Conservation (phyloP, 2,329 filamentous ascomycete genomes). For the Dactylellina sp. region DNA sequence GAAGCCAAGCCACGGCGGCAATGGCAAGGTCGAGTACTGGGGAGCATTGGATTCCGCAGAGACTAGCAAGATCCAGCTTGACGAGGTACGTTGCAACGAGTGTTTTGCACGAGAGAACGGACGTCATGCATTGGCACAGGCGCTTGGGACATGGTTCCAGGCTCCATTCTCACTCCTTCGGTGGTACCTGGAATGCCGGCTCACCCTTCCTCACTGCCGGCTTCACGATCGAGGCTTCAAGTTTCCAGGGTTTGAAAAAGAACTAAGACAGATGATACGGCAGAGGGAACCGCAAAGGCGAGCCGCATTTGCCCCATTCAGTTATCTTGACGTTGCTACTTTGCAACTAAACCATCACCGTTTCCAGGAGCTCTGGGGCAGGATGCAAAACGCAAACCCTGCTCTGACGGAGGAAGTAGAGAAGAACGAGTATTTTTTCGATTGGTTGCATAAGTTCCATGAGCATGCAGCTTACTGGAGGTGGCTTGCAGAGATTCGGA, state of each 20-base stretch:
- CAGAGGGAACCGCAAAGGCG: background rate
- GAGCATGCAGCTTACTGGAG: constrained; percentile 12
- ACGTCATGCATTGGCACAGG: constrained; percentile 2
- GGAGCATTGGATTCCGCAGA: background rate
- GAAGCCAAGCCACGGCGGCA: constrained; percentile 15
- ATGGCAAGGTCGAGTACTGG: constrained; percentile 5
- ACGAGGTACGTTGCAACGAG: background rate
- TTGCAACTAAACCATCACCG: constrained; percentile 4
- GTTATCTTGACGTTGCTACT: constrained; percentile 6
- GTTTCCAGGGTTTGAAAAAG: constrained; percentile 10
- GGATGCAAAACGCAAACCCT: background rate
- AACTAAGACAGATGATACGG: background rate
- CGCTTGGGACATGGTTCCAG: constrained; percentile 6
- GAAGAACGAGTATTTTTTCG: background rate
- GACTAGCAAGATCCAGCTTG: background rate
- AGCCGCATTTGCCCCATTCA: background rate
- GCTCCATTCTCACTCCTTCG: constrained; percentile 2
- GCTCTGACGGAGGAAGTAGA: background rate
- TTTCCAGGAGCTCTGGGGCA: constrained; percentile 17
- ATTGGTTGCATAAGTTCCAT: constrained; percentile 6
- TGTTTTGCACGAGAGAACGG: constrained; percentile 11
- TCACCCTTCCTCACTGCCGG: background rate
- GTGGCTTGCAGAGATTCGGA: constrained; percentile 10
- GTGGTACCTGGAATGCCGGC: background rate
- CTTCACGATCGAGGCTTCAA: constrained; percentile 1